phyloP scores from a whole-genome alignment of 306 rosid species.

The Ammopiptanthus mongolicus region DNA sequence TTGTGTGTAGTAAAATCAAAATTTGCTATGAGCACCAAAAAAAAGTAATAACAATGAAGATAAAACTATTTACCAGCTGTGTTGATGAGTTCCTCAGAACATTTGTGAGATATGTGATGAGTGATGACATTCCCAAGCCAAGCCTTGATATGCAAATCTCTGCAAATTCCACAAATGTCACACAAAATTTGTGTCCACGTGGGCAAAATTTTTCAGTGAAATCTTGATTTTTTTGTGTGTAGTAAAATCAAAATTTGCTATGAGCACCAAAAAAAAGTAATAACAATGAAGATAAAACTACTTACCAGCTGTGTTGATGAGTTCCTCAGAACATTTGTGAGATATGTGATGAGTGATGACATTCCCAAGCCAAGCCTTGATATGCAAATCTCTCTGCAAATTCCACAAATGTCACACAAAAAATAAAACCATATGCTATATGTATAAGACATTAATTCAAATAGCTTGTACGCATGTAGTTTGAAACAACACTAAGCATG shows the following conservation, averaged over 20 bases:
- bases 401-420: slow-evolving; percentile 25
- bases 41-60: background rate
- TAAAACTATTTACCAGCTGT: slow-evolving; percentile 31
- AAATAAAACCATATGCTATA: background rate
- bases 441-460: too few species aligned
- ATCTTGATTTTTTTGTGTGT: too few species aligned
- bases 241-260: too few species aligned
- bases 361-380: slow-evolving; percentile 33
- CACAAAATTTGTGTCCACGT: too few species aligned
- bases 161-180: slow-evolving; percentile 40
- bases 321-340: slow-evolving; percentile 41
- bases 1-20: too few species aligned
- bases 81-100: slow-evolving; percentile 37
- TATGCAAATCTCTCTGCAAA: slow-evolving; percentile 52
- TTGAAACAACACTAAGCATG: too few species aligned
- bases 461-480: too few species aligned
- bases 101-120: slow-evolving; percentile 40
- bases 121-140: slow-evolving; percentile 38
- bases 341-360: slow-evolving; percentile 31
- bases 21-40: too few species aligned
- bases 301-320: slow-evolving; percentile 42
- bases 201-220: too few species aligned
- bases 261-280: background rate
- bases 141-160: slow-evolving; percentile 49
- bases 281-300: slow-evolving; percentile 43